phyloP scores from a whole-genome alignment of 495 filamentous ascomycete species.

The Talaromyces trachyspermus region DNA sequence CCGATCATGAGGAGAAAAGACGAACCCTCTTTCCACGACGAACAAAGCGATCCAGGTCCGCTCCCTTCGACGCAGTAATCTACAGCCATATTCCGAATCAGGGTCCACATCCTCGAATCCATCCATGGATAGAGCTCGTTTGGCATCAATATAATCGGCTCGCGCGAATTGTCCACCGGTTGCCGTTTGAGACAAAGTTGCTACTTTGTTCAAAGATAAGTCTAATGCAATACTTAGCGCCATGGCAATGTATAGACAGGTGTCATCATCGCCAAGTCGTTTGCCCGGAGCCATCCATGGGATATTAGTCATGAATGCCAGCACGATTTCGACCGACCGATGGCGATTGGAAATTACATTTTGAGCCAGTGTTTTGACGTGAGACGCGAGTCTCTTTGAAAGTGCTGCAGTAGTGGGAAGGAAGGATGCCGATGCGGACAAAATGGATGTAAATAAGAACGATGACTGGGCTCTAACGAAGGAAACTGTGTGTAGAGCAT shows the following conservation, averaged over 20 bases:
- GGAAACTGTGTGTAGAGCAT: slow-evolving; percentile 50
- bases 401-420: slow-evolving; percentile 53
- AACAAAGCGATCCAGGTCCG: slow-evolving; percentile 65
- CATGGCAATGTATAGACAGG: slow-evolving; percentile 62
- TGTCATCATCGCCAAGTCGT: slow-evolving; percentile 62
- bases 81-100: slow-evolving; percentile 47
- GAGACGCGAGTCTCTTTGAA: slow-evolving; percentile 53
- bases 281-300: slow-evolving; percentile 68
- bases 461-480: slow-evolving; percentile 61
- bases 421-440: slow-evolving; percentile 57
- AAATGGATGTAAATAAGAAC: slow-evolving; percentile 64
- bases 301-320: slow-evolving; percentile 71
- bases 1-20: not conserved
- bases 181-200: slow-evolving; percentile 47
- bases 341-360: slow-evolving; percentile 50
- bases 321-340: slow-evolving; percentile 63
- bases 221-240: slow-evolving; percentile 63
- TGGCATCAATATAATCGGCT: slow-evolving; percentile 60
- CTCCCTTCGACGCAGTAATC: slow-evolving; percentile 56
- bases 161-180: slow-evolving; percentile 44
- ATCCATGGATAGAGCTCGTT: slow-evolving; percentile 56
- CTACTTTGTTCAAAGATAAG: slow-evolving; percentile 60
- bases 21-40: slow-evolving; percentile 63
- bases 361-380: slow-evolving; percentile 56
- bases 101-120: slow-evolving; percentile 58